These are phyloP conservation scores for Termitomyces sp. DNA, from an alignment of 768 basidiomycete species.

Conservation along the genomic window DNA sequence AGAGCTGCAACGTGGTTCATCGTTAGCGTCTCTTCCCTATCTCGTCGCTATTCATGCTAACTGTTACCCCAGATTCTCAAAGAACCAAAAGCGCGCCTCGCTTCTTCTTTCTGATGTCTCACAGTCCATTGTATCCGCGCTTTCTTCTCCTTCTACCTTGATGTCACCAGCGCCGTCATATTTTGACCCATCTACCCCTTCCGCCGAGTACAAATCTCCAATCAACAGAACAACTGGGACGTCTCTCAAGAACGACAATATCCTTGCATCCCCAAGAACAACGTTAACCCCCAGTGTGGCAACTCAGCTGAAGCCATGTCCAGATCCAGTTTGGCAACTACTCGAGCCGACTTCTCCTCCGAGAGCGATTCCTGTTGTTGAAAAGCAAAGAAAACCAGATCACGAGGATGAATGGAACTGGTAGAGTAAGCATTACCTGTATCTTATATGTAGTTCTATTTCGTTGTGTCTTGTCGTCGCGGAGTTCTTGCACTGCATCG, in stretches of 20 bases:
- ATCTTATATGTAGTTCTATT: background rate
- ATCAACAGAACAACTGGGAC: background rate
- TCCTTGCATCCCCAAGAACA: background rate
- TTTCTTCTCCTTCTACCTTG: constrained; percentile 30
- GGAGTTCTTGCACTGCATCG: too few relatives aligned
- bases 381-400: background rate
- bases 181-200: constrained; percentile 15
- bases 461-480: too few relatives aligned
- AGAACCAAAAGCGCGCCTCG: constrained; percentile 67
- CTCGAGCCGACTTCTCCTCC: background rate
- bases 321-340: background rate
- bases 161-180: constrained; percentile 16
- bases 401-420: constrained; percentile 64
- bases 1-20: constrained; percentile 49
- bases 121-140: constrained; percentile 46
- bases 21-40: constrained; percentile 38
- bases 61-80: constrained; percentile 49
- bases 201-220: background rate
- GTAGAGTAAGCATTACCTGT: constrained; percentile 26
- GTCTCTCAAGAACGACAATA: background rate
- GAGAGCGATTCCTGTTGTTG: background rate
- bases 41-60: background rate
- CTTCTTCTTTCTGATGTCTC: constrained; percentile 64
- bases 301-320: background rate
- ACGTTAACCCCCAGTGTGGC: background rate